phyloP scores from a whole-genome alignment of 345 rosid species.

The Aurinia saxatilis region DNA sequence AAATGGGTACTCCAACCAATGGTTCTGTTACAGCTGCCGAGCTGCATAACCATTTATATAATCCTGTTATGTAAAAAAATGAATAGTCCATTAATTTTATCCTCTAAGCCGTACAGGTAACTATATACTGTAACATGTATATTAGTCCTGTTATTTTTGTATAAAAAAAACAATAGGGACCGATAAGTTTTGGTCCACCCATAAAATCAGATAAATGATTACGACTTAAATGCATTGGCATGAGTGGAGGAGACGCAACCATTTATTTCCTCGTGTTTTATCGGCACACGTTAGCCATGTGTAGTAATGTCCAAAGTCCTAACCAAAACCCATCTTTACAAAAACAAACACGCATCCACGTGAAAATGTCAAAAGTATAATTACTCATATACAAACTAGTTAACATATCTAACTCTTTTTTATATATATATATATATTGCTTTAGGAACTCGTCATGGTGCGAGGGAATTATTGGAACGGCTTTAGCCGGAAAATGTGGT shows the following conservation, averaged over 20 bases:
- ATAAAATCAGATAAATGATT: not conserved
- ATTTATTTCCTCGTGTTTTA: not conserved
- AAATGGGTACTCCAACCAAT: too few species aligned
- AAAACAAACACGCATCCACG: not conserved
- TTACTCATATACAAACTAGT: not conserved
- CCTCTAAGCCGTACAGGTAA: too few species aligned
- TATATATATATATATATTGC: not conserved
- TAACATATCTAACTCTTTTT: not conserved
- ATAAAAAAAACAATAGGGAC: too few species aligned
- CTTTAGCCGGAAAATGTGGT: conserved; percentile 30
- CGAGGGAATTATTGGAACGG: conserved; percentile 28
- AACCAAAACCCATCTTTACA: not conserved
- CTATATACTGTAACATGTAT: too few species aligned
- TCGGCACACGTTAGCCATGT: not conserved
- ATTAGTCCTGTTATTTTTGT: too few species aligned
- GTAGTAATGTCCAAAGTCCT: not conserved
- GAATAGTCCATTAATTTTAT: too few species aligned
- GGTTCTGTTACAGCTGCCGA: too few species aligned
- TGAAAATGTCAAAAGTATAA: not conserved
- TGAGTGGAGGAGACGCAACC: conserved; percentile 5
- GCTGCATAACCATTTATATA: too few species aligned
- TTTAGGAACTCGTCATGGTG: conserved; percentile 26
- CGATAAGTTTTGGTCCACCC: not conserved
- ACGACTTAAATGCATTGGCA: not conserved
- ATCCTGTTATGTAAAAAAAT: too few species aligned